A percentile compares a stretch with the other conserved stretches of the same genome.
phyloP scores from a whole-genome alignment of 2,329 filamentous ascomycete species.

The Ambrosiella xylebori region DNA sequence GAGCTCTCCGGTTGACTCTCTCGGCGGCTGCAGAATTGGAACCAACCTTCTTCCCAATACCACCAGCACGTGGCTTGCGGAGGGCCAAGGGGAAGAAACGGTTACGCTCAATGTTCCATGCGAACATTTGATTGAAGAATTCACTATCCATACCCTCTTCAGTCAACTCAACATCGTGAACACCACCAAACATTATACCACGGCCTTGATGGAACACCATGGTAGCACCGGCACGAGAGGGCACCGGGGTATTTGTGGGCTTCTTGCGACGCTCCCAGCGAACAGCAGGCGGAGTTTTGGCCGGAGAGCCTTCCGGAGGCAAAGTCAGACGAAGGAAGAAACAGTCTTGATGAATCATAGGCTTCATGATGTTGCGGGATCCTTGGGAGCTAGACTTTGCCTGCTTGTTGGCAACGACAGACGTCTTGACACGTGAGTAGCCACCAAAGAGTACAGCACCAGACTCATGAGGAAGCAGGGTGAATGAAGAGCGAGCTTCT shows the following conservation, averaged over 20 bases:
- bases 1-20: conserved; percentile 43
- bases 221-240: conserved; percentile 69
- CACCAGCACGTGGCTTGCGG: conserved; percentile 46
- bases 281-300: conserved; percentile 51
- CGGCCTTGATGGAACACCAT: conserved; percentile 91
- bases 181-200: conserved; percentile 84
- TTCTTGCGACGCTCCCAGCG: conserved; percentile 90
- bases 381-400: conserved; percentile 42
- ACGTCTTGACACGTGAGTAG: conserved; percentile 77
- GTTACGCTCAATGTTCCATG: conserved; percentile 92
- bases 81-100: conserved; percentile 75
- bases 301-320: conserved; percentile 47
- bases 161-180: conserved; percentile 79
- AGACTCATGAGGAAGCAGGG: conserved; percentile 73
- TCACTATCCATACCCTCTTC: conserved; percentile 94
- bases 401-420: conserved; percentile 42
- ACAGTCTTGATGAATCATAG: conserved; percentile 84
- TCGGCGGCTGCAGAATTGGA: conserved; percentile 24
- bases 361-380: conserved; percentile 60
- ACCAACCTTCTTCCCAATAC: conserved; percentile 37
- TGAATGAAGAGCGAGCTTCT: conserved; percentile 81
- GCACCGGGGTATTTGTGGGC: conserved; percentile 74
- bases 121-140: conserved; percentile 83
- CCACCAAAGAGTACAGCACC: conserved; percentile 86
- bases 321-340: conserved; percentile 76